Evolutionary conservation across 345 rosid genomes (phyloP), one percentile per base, ranked within the genome.

Genomic region (Acer yangbiense): DNA sequence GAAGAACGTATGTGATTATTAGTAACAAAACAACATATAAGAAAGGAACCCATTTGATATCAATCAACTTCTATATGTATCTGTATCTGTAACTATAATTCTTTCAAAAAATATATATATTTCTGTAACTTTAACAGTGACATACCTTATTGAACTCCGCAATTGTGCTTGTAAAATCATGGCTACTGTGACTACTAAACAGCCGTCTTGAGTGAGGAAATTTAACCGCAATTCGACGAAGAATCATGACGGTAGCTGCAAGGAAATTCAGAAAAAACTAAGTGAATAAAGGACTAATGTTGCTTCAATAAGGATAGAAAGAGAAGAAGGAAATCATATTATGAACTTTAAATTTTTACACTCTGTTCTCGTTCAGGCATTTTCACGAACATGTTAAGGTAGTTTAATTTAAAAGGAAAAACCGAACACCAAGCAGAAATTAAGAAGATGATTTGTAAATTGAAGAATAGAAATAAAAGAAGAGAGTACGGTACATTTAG

Each of bases 101-200:
- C 39, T 35, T 35, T 35, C 39, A 32, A 32, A 2, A 29, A 0
- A 3, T 29, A 29, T 35, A 35, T 35, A 35, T 4, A 35, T 35
- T 0, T 35, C 25, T 17, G 21, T 10, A 23, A 50, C 18, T 64
- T 20, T 3, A 6, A 72, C 29, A 61, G 41, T 18, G 17, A 11
- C 68, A 64, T 55, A 89, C 91, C 93, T 88, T 87, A 81, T 91
- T 89, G 35, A 91, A 78, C 76, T 91, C 90, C 17, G 85, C 66
- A 71, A 88, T 79, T 77, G 72, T 62, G 57, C 76, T 77, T 44
- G 57, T 68, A 61, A 87, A 65, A 74, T 76, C 88, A 77, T 57
- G 25, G 63, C 73, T 50, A 25, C 74, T 65, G 77, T 73, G 76
- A 68, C 83, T 75, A 77, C 86, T 71, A 67, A 84, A 86, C 17